Conservation (phyloP, 23 red algal genomes). For the Gracilaria vermiculophylla region DNA sequence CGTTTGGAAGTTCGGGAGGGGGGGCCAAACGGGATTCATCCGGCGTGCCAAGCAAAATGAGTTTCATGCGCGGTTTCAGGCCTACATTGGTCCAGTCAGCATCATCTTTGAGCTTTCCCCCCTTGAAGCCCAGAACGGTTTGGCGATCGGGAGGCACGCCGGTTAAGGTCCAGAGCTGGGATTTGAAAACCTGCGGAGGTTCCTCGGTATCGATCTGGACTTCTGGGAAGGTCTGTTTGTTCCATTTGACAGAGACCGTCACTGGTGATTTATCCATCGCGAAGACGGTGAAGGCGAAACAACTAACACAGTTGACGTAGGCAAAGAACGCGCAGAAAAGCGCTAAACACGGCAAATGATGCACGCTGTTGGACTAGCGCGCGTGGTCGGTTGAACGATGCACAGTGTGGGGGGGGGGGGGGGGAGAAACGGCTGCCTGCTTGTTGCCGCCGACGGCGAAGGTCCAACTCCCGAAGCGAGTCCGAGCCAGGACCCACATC, state of each 20-base stretch:
- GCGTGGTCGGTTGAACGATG: no score
- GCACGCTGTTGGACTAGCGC: no score
- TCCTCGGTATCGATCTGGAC: constrained; percentile 66
- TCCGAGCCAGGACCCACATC: no score
- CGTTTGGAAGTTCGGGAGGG: constrained; percentile 21
- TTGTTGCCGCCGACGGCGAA: no score
- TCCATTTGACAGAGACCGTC: constrained; percentile 84
- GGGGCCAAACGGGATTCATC: constrained; percentile 53
- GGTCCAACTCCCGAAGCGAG: no score
- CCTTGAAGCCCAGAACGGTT: constrained; percentile 86
- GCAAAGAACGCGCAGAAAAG: no score
- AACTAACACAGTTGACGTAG: no score
- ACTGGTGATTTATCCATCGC: background rate
- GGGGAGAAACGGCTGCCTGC: no score
- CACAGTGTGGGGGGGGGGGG: no score
- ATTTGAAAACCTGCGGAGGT: constrained; percentile 66
- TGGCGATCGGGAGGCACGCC: constrained; percentile 86
- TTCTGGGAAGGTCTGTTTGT: constrained; percentile 63
- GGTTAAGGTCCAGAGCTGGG: constrained; percentile 79
- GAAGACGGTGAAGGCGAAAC: no score
- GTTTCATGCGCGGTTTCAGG: constrained; percentile 62
- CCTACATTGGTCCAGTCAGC: constrained; percentile 60
- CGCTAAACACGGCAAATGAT: no score
- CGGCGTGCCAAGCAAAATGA: constrained; percentile 87
- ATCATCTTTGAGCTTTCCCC: constrained; percentile 66